phyloP scores from a whole-genome alignment of 768 basidiomycete species.

The Lactarius hatsudake region DNA sequence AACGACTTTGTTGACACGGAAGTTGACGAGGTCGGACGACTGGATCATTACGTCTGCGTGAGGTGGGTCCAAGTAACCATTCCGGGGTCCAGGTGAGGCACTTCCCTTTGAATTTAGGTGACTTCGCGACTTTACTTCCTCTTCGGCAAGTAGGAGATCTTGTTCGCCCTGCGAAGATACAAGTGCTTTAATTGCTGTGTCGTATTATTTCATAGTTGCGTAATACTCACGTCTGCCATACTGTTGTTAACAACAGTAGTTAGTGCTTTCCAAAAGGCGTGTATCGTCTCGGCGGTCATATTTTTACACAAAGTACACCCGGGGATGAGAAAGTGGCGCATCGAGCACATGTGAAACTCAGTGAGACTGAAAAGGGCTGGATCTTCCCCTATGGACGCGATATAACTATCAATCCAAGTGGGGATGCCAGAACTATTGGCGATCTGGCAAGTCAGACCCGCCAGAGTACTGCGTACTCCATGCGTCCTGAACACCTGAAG shows the following conservation, averaged over 20 bases:
- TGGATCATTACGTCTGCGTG: slow-evolving; percentile 29
- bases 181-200: not conserved
- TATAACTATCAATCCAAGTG: not conserved
- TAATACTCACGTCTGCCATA: not conserved
- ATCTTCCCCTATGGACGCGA: not conserved
- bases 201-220: not conserved
- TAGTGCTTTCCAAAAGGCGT: not conserved
- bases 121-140: not conserved
- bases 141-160: not conserved
- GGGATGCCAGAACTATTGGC: not conserved
- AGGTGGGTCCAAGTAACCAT: not conserved
- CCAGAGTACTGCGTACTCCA: not conserved
- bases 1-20: slow-evolving; percentile 33
- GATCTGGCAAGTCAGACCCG: not conserved
- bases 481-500: not conserved
- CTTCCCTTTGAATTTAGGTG: not conserved
- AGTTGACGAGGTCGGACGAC: slow-evolving; percentile 32
- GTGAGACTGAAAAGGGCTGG: not conserved
- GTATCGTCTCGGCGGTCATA: not conserved
- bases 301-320: not conserved
- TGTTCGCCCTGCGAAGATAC: not conserved
- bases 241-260: not conserved
- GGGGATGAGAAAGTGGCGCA: not conserved
- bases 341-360: slow-evolving; percentile 10
- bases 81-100: not conserved